Conservation (phyloP, 179 eudicot genomes). For the Beta lomatogona region DNA sequence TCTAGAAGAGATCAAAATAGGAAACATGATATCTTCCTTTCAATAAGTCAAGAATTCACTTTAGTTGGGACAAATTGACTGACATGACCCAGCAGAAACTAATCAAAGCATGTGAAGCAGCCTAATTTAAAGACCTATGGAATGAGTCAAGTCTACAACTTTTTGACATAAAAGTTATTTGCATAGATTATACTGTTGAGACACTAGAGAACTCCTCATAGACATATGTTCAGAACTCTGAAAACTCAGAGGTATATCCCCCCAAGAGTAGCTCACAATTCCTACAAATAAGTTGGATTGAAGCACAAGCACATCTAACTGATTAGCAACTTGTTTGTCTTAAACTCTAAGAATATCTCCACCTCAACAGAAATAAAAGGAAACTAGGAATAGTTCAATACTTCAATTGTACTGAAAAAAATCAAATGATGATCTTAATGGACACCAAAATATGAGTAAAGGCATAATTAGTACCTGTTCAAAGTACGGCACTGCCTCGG, state of each 20-base stretch:
- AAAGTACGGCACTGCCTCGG: conserved; percentile 97
- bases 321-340: neutral
- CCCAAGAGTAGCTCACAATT: neutral
- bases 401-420: neutral
- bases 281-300: neutral
- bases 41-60: neutral
- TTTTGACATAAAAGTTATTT: neutral
- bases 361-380: neutral
- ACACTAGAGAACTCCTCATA: neutral
- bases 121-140: neutral
- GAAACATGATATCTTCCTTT: neutral
- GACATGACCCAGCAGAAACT: neutral
- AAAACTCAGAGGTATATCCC: neutral
- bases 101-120: neutral
- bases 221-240: neutral
- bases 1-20: neutral
- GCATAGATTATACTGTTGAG: neutral
- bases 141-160: neutral
- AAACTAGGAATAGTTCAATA: neutral
- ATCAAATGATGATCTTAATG: neutral
- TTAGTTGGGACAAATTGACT: neutral
- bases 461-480: conserved; percentile 66
- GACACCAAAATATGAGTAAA: neutral
- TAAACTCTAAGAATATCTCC: neutral
- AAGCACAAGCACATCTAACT: neutral